These are phyloP conservation scores for Macrophomina phaseolina DNA, from an alignment of 2,329 filamentous ascomycete genomes.

Conservation along the genomic window DNA sequence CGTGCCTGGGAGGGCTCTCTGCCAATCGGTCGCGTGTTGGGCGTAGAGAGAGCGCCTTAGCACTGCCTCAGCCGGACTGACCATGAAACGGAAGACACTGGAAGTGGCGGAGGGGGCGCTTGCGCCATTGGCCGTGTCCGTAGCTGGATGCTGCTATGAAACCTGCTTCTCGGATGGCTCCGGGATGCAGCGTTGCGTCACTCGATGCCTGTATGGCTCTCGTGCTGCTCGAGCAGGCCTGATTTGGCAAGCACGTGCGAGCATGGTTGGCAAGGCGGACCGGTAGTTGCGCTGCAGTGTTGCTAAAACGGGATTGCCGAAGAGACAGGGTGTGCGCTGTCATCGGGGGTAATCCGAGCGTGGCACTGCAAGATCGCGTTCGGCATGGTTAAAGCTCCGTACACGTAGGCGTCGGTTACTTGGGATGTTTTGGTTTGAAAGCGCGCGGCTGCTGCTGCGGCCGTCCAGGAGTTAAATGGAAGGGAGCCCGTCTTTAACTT, in stretches of 20 bases:
- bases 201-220: conserved; percentile 16
- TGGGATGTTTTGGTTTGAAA: neutral
- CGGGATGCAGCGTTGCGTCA: conserved; percentile 24
- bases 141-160: conserved; percentile 1
- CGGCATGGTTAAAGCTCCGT: neutral
- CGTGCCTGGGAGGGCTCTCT: neutral
- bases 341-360: conserved; percentile 3
- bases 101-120: neutral
- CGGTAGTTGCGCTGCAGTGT: conserved; percentile 4
- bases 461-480: neutral
- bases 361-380: conserved; percentile 12
- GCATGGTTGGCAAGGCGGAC: conserved; percentile 4
- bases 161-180: conserved; percentile 21
- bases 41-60: neutral
- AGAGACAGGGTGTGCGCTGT: conserved; percentile 14
- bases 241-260: conserved; percentile 13
- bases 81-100: conserved; percentile 7
- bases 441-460: neutral
- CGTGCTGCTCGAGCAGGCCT: conserved; percentile 10
- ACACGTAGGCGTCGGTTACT: neutral
- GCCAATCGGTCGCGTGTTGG: conserved; percentile 4
- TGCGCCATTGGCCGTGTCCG: neutral
- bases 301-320: conserved; percentile 2
- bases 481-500: neutral
- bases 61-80: neutral